Evolutionary conservation across 371 early-diverging fungal genomes (phyloP), one percentile per base, ranked within the genome.

Genomic region (Cokeromyces recurvatus): DNA sequence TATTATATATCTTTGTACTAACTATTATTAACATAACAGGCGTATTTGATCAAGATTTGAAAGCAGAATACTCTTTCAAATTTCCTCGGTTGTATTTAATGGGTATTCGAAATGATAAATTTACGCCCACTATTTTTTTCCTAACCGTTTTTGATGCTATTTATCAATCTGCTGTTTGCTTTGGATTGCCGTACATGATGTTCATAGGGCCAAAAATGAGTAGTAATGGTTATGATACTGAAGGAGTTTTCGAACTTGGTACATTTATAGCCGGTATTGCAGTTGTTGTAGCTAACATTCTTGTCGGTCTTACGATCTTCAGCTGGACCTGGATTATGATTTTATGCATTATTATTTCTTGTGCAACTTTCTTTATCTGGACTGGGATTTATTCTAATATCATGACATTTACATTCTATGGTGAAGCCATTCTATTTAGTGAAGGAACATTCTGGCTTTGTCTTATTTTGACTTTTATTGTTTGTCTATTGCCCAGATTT

Each of bases 11-110:
- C 17, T 42, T 54, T 87, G 58, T 52, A 58, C 59, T 25, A 29
- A 29, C 29, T 29, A 11, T 29, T 29, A 11, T 29, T 11, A 5
- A 8, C 8, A 59, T 85, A 27, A 75, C 78, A 54, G 71, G 68
- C 31, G 85, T 89, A 6, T 84, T 94, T 64, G 97, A 97, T 67
- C 94, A 92, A 71, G 95, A 95, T 62, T 75, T 96, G 5, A 82
- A 86, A 35, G 84, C 82, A 1, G 71, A 79, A 24, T 79, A 84
- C 9, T 84, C 90, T 2, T 71, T 89, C 62, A 79, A 82, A 35
- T 84, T 87, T 38, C 95, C 97, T 14, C 87, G 90, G 51, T 74
- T 94, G 11, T 95, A 95, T 60, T 74, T 79, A 38, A 82, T 88
- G 56, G 95, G 97, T 19, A 88, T 94, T 49, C 79, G 81, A 43